phyloP scores from a whole-genome alignment of 2,329 filamentous ascomycete species.

The Pseudogymnoascus sp. region DNA sequence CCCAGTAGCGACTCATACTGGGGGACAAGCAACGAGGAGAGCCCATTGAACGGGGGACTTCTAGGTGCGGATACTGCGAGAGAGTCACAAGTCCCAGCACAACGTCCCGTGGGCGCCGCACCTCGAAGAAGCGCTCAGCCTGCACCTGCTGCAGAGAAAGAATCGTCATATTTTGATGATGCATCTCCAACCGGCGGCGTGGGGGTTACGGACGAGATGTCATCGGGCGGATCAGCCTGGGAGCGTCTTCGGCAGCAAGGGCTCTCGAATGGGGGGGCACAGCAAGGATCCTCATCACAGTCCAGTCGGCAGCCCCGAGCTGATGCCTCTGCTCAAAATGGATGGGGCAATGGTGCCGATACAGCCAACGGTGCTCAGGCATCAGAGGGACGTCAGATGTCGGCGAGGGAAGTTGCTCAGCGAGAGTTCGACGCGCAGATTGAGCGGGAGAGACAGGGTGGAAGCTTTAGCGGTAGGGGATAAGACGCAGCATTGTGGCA shows the following conservation, averaged over 20 bases:
- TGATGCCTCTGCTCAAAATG: not conserved
- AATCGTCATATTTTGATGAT: conserved; percentile 20
- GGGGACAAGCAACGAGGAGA: conserved; percentile 11
- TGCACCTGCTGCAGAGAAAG: not conserved
- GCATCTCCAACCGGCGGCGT: conserved; percentile 24
- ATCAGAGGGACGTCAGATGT: not conserved
- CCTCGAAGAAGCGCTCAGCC: not conserved
- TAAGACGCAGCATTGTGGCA: conserved; percentile 13
- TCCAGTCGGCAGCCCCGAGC: not conserved
- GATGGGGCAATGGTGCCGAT: not conserved
- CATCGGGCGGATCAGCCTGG: conserved; percentile 25
- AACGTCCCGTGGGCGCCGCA: not conserved
- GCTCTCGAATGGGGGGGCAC: too few relatives aligned
- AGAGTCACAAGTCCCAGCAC: not conserved
- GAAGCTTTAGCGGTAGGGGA: conserved; percentile 20
- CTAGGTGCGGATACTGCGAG: not conserved
- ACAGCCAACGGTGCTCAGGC: not conserved
- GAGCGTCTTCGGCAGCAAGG: conserved; percentile 23
- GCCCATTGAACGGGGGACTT: not conserved
- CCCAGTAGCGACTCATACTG: conserved; percentile 21
- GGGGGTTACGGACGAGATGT: conserved; percentile 14
- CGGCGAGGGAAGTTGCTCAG: conserved; percentile 18
- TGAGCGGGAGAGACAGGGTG: conserved; percentile 26
- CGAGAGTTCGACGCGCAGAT: conserved; percentile 28
- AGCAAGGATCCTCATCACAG: not conserved